Evolutionary conservation across 805 yeast species (phyloP), one percentile per base, ranked within the genome.

Genomic region (Cephaloascus fragrans): DNA sequence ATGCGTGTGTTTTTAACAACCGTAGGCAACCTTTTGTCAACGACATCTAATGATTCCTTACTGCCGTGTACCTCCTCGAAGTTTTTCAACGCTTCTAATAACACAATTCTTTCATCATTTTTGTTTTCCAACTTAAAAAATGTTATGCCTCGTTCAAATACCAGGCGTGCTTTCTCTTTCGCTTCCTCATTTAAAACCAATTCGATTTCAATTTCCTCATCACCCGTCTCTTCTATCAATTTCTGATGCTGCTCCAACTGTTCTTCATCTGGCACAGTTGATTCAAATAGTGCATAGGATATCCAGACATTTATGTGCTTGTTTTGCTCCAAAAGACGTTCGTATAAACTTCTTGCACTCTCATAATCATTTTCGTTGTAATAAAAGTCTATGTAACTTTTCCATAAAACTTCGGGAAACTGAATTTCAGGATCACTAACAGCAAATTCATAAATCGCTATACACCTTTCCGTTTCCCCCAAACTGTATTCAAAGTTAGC

Each of bases 31-130:
- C 79, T 71, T 19, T 55, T 55, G 6, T 52, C 52, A 3, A 80
- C 67, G 4, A 42, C 44, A 2, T 50, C 52, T 12, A 60, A 45
- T 0, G 71, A 47, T 4, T 59, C 64, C 0, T 42, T 53, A 26
- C 61, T 54, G 0, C 96, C 96, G 51, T 86, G 75, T 2, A 54
- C 55, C 32, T 58, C 47, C 49, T 87, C 96, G 57, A 83, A 88
- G 40, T 69, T 66, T 37, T 65, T 64, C 67, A 80, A 73, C 1
- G 84, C 77, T 39, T 83, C 79, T 14, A 79, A 57, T 5, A 89
- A 53, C 1, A 65, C 51, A 1, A 70, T 59, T 37, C 90, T 66
- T 17, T 69, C 68, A 16, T 71, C 69, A 3, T 57, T 55, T 18
- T 57, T 53, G 18, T 49, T 49, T 1, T 46, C 37, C 2, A 49